phyloP scores from a whole-genome alignment of 1,284 basidiomycete species.

The Cutaneotrichosporon mucoides region DNA sequence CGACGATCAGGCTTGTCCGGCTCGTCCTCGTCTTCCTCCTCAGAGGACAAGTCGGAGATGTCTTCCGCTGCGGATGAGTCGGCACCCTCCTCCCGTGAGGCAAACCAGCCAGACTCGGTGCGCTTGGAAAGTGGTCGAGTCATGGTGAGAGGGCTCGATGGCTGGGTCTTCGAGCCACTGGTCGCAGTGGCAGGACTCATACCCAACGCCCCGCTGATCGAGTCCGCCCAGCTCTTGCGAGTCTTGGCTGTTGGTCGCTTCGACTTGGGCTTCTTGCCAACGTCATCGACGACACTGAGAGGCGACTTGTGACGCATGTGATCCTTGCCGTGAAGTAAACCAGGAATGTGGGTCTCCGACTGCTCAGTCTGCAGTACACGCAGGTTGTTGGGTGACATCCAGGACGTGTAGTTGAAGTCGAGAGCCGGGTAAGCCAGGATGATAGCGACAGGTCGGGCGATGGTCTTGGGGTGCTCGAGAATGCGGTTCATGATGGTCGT shows the following conservation, averaged over 20 bases:
- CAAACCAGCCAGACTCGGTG: conserved; percentile 38
- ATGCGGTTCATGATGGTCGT: conserved; percentile 77
- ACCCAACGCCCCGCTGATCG: conserved; percentile 39
- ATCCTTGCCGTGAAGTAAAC: conserved; percentile 75
- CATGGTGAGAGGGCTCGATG: conserved; percentile 20
- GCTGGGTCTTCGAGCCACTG: conserved; percentile 14
- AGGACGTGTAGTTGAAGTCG: conserved; percentile 95
- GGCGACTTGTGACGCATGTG: conserved; percentile 82
- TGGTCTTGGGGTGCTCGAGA: conserved; percentile 60
- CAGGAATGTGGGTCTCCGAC: conserved; percentile 59
- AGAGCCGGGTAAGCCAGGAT: conserved; percentile 68
- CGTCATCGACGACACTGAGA: conserved; percentile 76
- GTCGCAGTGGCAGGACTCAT: conserved; percentile 4
- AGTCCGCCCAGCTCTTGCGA: conserved; percentile 52
- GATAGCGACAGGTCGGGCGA: conserved; percentile 66
- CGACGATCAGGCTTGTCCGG: conserved; percentile 19
- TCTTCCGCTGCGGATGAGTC: conserved; percentile 13
- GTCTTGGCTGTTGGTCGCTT: conserved; percentile 7
- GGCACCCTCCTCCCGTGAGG: conserved; percentile 55
- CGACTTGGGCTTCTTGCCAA: conserved; percentile 23
- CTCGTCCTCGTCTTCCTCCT: conserved; percentile 27
- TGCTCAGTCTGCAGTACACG: conserved; percentile 74
- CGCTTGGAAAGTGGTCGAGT: conserved; percentile 14
- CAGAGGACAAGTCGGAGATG: conserved; percentile 9
- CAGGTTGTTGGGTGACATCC: conserved; percentile 89